Evolutionary conservation across 805 yeast genomes (phyloP).

Genomic region (Cyberlindnera maritima): DNA sequence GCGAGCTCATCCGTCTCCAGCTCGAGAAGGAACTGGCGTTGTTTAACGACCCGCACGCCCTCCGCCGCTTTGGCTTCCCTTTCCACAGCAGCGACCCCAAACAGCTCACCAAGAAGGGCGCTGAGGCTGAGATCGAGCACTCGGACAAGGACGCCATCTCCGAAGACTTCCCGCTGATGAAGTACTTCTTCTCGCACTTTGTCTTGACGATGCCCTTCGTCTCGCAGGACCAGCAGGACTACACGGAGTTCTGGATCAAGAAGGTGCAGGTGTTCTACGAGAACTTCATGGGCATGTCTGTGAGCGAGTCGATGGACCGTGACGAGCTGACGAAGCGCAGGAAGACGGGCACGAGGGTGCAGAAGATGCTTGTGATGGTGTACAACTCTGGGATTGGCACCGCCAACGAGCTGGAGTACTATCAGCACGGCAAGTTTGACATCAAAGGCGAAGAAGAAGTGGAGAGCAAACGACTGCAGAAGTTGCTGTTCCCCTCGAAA

Average conservation of each 20-base stretch:
- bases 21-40: slow-evolving; percentile 59
- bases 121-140: background rate
- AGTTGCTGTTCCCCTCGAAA: slow-evolving; percentile 39
- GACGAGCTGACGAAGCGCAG: slow-evolving; percentile 71
- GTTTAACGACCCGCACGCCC: slow-evolving; percentile 58
- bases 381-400: slow-evolving; percentile 76
- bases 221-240: slow-evolving; percentile 36
- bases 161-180: slow-evolving; percentile 57
- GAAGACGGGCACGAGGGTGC: slow-evolving; percentile 58
- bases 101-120: background rate
- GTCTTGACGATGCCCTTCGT: slow-evolving; percentile 77
- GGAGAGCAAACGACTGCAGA: slow-evolving; percentile 32
- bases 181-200: slow-evolving; percentile 62
- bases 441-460: slow-evolving; percentile 25
- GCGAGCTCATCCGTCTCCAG: slow-evolving; percentile 67
- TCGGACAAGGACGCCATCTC: slow-evolving; percentile 14
- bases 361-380: slow-evolving; percentile 59
- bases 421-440: slow-evolving; percentile 31
- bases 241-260: slow-evolving; percentile 71
- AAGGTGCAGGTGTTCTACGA: slow-evolving; percentile 82
- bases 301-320: slow-evolving; percentile 73
- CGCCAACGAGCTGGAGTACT: slow-evolving; percentile 51
- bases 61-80: slow-evolving; percentile 76
- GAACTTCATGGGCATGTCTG: slow-evolving; percentile 66
- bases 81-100: slow-evolving; percentile 51